phyloP scores from a whole-genome alignment of 805 yeast species.

The Pichia insulana region DNA sequence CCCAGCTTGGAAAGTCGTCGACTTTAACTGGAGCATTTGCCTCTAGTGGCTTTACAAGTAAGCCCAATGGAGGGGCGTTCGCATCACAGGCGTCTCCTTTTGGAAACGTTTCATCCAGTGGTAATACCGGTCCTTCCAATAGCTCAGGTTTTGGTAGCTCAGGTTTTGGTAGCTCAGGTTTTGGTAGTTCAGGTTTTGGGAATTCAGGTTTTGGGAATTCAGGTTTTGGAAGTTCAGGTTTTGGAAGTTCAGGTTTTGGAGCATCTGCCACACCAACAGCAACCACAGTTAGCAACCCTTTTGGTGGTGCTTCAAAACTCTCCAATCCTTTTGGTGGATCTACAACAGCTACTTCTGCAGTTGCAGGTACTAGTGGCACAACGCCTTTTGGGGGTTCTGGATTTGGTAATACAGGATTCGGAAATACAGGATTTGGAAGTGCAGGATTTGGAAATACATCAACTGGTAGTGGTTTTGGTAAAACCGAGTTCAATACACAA shows the following conservation, averaged over 20 bases:
- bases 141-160: constrained; percentile 1
- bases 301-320: constrained; percentile 5
- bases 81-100: constrained; percentile 1
- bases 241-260: constrained; percentile 5
- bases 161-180: constrained; percentile 8
- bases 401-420: constrained; percentile 1
- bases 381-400: neutral
- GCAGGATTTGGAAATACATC: constrained; percentile 11
- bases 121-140: neutral
- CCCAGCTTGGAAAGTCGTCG: constrained; percentile 18
- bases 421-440: constrained; percentile 8
- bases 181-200: constrained; percentile 16
- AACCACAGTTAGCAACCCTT: constrained; percentile 5
- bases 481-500: neutral
- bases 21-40: constrained; percentile 8
- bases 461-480: neutral
- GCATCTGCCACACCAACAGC: neutral
- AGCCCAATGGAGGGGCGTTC: constrained; percentile 3
- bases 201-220: too few species aligned
- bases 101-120: neutral
- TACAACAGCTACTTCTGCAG: neutral
- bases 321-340: neutral
- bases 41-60: neutral
- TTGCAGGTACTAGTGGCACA: neutral
- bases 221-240: constrained; percentile 1